These are phyloP conservation scores for Penicillium canescens DNA, from an alignment of 495 filamentous ascomycete genomes.

Conservation along the genomic window DNA sequence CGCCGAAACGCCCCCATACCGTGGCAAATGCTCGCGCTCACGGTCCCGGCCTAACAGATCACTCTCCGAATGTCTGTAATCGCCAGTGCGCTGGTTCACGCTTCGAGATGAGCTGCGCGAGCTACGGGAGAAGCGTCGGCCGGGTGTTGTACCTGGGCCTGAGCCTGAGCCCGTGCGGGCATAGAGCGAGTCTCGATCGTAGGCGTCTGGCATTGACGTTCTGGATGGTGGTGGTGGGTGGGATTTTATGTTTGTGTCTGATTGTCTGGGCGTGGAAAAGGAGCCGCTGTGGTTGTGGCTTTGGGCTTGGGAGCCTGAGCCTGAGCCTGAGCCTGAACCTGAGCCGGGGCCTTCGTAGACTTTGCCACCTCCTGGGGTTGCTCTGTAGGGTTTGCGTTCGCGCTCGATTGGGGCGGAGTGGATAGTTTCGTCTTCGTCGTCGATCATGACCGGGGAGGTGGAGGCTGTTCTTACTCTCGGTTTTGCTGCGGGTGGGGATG, in stretches of 20 bases:
- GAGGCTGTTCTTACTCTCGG: conserved; percentile 2
- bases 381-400: conserved; percentile 61
- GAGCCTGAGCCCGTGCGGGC: conserved; percentile 24
- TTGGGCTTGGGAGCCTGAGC: neutral
- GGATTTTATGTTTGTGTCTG: conserved; percentile 18
- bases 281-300: conserved; percentile 29
- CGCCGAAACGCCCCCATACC: conserved; percentile 23
- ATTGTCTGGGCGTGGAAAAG: conserved; percentile 27
- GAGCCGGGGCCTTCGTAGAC: conserved; percentile 41
- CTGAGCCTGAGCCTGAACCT: too few relatives aligned
- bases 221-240: conserved; percentile 2
- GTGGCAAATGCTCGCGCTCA: neutral
- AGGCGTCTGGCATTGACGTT: conserved; percentile 13
- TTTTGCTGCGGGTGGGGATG: neutral
- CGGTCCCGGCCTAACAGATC: conserved; percentile 33
- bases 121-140: conserved; percentile 13
- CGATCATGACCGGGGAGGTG: conserved; percentile 39
- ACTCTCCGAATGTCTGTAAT: conserved; percentile 44
- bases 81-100: conserved; percentile 15
- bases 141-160: too few relatives aligned
- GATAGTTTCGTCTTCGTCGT: conserved; percentile 45
- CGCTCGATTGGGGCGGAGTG: conserved; percentile 56
- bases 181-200: conserved; percentile 27
- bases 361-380: conserved; percentile 57
- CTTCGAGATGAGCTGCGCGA: conserved; percentile 40